Evolutionary conservation across 352 stramenopile species (phyloP).

Genomic region (Phytophthora melonis): DNA sequence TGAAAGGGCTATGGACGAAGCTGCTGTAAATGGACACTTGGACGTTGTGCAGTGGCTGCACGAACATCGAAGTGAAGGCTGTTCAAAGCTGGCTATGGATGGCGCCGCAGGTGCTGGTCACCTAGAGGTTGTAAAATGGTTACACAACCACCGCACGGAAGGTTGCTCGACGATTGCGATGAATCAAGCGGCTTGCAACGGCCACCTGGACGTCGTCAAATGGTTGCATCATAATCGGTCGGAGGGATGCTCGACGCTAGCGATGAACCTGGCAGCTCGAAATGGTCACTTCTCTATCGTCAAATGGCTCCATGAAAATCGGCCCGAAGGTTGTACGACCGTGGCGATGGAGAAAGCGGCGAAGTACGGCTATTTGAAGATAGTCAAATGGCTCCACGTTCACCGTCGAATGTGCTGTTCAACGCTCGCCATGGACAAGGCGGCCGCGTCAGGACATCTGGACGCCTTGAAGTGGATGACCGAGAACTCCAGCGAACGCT

Average conservation of each 20-base stretch:
- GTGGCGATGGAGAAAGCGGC: conserved; percentile 24
- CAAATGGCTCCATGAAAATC: conserved; percentile 24
- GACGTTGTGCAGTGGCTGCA: conserved; percentile 32
- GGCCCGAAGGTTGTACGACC: conserved; percentile 17
- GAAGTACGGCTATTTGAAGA: conserved; percentile 10
- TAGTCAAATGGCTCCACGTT: conserved; percentile 25
- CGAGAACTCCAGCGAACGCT: conserved; percentile 15
- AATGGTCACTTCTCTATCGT: conserved; percentile 25
- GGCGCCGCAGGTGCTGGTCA: conserved; percentile 10
- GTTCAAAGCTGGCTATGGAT: conserved; percentile 23
- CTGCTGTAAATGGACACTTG: conserved; percentile 16
- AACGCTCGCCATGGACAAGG: conserved; percentile 20
- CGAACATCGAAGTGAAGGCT: conserved; percentile 25
- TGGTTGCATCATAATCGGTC: conserved; percentile 27
- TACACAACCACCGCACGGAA: conserved; percentile 22
- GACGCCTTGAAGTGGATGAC: conserved; percentile 26
- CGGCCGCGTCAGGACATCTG: conserved; percentile 18
- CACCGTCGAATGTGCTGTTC: conserved; percentile 20
- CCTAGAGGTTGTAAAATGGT: conserved; percentile 25
- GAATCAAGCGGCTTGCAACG: conserved; percentile 13
- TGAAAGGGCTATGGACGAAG: conserved; percentile 19
- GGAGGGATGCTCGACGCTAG: conserved; percentile 18
- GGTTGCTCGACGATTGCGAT: conserved; percentile 29
- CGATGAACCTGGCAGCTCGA: conserved; percentile 19
- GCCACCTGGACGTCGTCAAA: conserved; percentile 21